Base-by-base conservation (phyloP, 371 early-diverging fungal genomes). In the Apophysomyces ossiformis region DNA sequence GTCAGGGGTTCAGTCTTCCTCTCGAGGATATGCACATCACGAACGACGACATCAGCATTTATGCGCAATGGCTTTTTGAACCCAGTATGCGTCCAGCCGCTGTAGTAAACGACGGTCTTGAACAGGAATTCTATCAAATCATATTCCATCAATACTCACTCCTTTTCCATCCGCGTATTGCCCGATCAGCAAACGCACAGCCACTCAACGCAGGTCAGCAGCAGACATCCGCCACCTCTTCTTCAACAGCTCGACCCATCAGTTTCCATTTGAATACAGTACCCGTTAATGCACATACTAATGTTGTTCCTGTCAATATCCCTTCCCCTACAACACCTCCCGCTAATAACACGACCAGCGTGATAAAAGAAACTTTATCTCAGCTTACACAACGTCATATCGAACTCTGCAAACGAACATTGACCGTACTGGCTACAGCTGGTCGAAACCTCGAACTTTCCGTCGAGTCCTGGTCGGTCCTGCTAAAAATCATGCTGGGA, bases 31-130 rank as follows among this genome's bases (percentile, higher is more conserved):
- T 90, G 68, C 70, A 74, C 8, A 85, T 89, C 44, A 91, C 92
- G 26, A 79, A 83, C 16, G 85, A 87, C 67, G 85, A 87, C 63
- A 76, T 90, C 9, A 87, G 81, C 35, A 85, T 81, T 21, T 94
- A 93, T 74, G 79, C 87, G 7, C 85, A 87, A 41, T 94, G 95
- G 95, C 74, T 94, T 39, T 84, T 93, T 63, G 91, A 93, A 35
- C 83, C 87, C 5, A 70, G 74, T 35, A 61, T 69, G 57, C 73
- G 90, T 58, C 93, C 94, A 4, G 69, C 72, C 36, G 88, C 88
- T 0, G 84, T 92, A 16, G 72, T 73, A n/a, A 66, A 73, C 7
- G 82, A 78, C 32, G 76, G 73, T 1, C 58, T 79, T 5, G 79
- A 85, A 15, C 75, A 78, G 60, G 78, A 77, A 59, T 82, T 73